A percentile compares a stretch with the other conserved stretches of the same genome.
Evolutionary conservation across 768 basidiomycete species (phyloP).

Genomic region (Nevesoporus exiguus): DNA sequence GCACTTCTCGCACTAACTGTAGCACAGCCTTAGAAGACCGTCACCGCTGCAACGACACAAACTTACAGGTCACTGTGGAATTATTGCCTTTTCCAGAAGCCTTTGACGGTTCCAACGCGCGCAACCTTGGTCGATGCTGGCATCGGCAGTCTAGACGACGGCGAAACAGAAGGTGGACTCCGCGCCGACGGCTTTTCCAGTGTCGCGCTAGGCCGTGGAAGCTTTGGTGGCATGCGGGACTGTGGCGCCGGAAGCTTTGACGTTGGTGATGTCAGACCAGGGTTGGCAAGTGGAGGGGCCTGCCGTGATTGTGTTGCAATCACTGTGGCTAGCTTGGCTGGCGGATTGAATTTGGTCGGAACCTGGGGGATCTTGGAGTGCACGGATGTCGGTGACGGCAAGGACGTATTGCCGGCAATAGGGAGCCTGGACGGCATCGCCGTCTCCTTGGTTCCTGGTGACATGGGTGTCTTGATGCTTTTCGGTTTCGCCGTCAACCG

Average conservation of each 20-base stretch:
- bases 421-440: constrained; percentile 18
- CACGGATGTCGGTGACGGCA: constrained; percentile 2
- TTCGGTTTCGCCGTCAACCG: constrained; percentile 27
- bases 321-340: constrained; percentile 29
- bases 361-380: constrained; percentile 22
- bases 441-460: not conserved
- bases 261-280: constrained; percentile 1
- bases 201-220: constrained; percentile 1
- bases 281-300: not conserved
- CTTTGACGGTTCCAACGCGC: constrained; percentile 28
- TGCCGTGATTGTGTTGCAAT: constrained; percentile 26
- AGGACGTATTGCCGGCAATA: not conserved
- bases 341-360: constrained; percentile 28
- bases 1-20: not conserved
- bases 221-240: constrained; percentile 10
- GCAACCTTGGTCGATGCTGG: constrained; percentile 21
- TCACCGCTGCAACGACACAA: not conserved
- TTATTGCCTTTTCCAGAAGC: constrained; percentile 31
- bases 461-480: constrained; percentile 13
- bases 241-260: constrained; percentile 25
- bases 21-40: not conserved
- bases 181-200: constrained; percentile 9
- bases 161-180: not conserved
- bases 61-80: constrained; percentile 9
- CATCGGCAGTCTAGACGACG: constrained; percentile 23